Percentiles rank a stretch among this genome's conserved stretches.
These are phyloP conservation scores for Melampsora larici-populina DNA, from an alignment of 1,284 basidiomycete genomes.

Conservation along the genomic window DNA sequence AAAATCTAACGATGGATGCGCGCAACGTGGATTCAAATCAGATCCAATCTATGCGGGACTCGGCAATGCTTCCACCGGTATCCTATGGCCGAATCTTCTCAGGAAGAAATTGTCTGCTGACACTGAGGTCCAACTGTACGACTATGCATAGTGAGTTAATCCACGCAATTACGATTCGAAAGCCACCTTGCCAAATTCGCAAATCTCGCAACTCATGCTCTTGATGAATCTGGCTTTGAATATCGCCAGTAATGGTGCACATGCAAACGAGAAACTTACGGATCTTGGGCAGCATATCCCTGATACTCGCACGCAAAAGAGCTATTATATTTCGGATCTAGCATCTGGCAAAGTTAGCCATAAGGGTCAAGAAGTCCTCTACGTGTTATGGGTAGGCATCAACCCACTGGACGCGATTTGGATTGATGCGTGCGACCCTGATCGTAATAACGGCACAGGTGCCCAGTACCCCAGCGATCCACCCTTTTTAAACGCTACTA, in stretches of 20 bases:
- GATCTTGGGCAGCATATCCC: slow-evolving; percentile 4
- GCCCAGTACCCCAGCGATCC: too few relatives aligned
- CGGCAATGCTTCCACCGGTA: too few relatives aligned
- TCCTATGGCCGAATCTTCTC: too few relatives aligned
- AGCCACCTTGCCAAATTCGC: too few relatives aligned
- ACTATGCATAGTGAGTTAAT: slow-evolving; percentile 35
- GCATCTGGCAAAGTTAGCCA: slow-evolving; percentile 7
- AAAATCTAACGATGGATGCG: too few relatives aligned
- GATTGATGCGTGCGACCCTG: not conserved
- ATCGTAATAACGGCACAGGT: too few relatives aligned
- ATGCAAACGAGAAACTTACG: slow-evolving; percentile 13
- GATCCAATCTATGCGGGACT: too few relatives aligned
- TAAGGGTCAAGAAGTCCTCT: slow-evolving; percentile 10
- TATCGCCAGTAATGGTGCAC: slow-evolving; percentile 29
- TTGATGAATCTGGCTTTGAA: not conserved
- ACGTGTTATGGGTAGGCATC: slow-evolving; percentile 35
- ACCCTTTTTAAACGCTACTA: too few relatives aligned
- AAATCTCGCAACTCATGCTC: not conserved
- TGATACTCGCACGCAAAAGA: slow-evolving; percentile 29
- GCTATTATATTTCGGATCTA: slow-evolving; percentile 15
- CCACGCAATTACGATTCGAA: too few relatives aligned
- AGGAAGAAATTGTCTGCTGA: too few relatives aligned
- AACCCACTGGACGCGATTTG: slow-evolving; percentile 32
- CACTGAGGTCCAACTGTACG: slow-evolving; percentile 6
- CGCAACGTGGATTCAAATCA: too few relatives aligned